Conservation (phyloP, 2,329 filamentous ascomycete genomes). For the Pestalotiopsis sp. region DNA sequence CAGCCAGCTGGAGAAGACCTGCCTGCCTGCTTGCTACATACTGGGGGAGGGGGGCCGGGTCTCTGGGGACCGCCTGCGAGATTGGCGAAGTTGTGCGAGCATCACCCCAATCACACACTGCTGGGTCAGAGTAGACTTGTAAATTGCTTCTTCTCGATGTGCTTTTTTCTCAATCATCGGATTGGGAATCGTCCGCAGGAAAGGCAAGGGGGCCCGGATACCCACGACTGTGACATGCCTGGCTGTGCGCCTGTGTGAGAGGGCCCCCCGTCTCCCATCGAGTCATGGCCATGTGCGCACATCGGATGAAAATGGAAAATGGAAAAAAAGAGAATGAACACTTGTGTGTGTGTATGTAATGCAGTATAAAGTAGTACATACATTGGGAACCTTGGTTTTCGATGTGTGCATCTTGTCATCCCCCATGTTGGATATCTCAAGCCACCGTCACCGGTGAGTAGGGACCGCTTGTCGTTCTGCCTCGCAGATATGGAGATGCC, state of each 20-base stretch:
- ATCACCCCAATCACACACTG: neutral
- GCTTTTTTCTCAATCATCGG: neutral
- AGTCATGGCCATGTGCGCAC: neutral
- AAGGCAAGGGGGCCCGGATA: neutral
- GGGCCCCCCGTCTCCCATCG: neutral
- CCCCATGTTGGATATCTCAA: neutral
- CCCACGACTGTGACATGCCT: neutral
- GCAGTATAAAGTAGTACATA: neutral
- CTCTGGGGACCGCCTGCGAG: conserved; percentile 16
- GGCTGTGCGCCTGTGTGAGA: neutral
- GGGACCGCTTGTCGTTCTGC: neutral
- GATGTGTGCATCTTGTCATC: neutral
- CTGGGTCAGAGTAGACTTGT: neutral
- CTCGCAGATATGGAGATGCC: neutral
- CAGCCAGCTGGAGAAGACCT: neutral
- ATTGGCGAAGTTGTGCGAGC: conserved; percentile 37
- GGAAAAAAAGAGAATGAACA: neutral
- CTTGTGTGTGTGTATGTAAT: neutral
- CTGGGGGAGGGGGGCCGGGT: neutral
- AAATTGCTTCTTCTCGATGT: neutral
- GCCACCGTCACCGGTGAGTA: neutral
- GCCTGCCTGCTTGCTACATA: neutral
- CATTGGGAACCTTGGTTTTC: neutral
- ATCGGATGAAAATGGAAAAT: neutral
- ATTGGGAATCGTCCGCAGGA: neutral